Evolutionary conservation across 345 rosid genomes (phyloP), one percentile per base, ranked within the genome.

Genomic region (Iberis pinnata): DNA sequence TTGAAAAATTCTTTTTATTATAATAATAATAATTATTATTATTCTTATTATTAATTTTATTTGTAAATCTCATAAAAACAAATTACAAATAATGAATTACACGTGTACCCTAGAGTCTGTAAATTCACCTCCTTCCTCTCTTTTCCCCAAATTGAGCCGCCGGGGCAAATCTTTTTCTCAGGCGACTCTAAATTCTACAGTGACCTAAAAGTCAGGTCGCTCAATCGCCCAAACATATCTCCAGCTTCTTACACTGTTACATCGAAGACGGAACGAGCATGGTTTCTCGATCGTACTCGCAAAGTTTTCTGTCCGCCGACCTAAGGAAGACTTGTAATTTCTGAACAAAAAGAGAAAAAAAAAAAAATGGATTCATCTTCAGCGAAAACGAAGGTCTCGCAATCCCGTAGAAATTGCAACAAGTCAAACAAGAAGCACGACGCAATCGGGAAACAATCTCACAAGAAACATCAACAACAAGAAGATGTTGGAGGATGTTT

Each of bases 391-490:
- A 88, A 83, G 72, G 79, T 71, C 76, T 70, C 74, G 15, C 95
- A 86, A 69, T 48, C 63, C 60, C 44, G 60, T 4, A 86, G 68
- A 73, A 52, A 42, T 5, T 56, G 52, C 56, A 76, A 43, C 72
- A 81, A 74, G 68, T 63, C 70, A 64, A 45, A 38, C 43, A 88
- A 81, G 89, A 92, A 78, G 78, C 81, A 68, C 46, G 97, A 67
- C 9, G 24, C 57, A 18, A 13, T 5, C 18, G 66, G 18, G 38
- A 67, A 60, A 40, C 63, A 56, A 14, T n/a, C 42, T 25, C n/a
- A 42, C 58, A 56, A 42, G 16, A 60, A 54, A 29, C 33, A 4
- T 6, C 33, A 29, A 9, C 47, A 45, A 14, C 15, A 53, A 5
- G 39, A 53, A 0, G 62, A 47, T 1, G 71, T 12, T 33, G 55